Percentiles rank a stretch among this genome's conserved stretches.
Evolutionary conservation across 208 protist genomes (phyloP).

Genomic region (Lotmaria passim): DNA sequence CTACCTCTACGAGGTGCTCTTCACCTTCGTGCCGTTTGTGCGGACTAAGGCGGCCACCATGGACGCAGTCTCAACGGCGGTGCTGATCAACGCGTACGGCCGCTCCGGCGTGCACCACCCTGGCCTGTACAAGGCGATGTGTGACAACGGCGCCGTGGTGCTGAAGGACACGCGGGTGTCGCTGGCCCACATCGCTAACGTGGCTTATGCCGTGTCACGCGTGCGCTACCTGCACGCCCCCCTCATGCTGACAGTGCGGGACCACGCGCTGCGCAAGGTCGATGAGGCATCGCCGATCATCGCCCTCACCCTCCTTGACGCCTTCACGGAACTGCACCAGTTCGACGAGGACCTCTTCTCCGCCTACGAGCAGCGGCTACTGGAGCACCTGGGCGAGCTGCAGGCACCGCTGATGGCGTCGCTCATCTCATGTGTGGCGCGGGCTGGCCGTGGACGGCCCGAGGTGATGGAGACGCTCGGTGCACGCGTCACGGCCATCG

Average conservation of each 20-base stretch:
- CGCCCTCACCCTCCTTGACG: constrained; percentile 81
- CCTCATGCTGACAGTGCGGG: constrained; percentile 76
- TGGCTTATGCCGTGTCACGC: constrained; percentile 80
- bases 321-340: constrained; percentile 76
- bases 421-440: constrained; percentile 62
- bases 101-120: constrained; percentile 82
- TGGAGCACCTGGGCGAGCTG: constrained; percentile 58
- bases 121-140: constrained; percentile 74
- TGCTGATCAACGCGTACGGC: constrained; percentile 90
- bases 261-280: constrained; percentile 66
- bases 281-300: constrained; percentile 60
- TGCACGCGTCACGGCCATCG: constrained; percentile 56
- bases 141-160: constrained; percentile 52
- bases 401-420: constrained; percentile 75
- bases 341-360: constrained; percentile 80
- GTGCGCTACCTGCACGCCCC: constrained; percentile 68
- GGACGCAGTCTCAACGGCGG: constrained; percentile 75
- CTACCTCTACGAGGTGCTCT: constrained; percentile 79
- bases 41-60: constrained; percentile 43
- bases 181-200: constrained; percentile 87
- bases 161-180: constrained; percentile 73
- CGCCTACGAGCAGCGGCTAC: constrained; percentile 71
- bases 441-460: constrained; percentile 49
- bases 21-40: constrained; percentile 77
- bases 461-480: constrained; percentile 62